Evolutionary conservation across 352 stramenopile species (phyloP).

Genomic region (Pythium vanterpoolii): DNA sequence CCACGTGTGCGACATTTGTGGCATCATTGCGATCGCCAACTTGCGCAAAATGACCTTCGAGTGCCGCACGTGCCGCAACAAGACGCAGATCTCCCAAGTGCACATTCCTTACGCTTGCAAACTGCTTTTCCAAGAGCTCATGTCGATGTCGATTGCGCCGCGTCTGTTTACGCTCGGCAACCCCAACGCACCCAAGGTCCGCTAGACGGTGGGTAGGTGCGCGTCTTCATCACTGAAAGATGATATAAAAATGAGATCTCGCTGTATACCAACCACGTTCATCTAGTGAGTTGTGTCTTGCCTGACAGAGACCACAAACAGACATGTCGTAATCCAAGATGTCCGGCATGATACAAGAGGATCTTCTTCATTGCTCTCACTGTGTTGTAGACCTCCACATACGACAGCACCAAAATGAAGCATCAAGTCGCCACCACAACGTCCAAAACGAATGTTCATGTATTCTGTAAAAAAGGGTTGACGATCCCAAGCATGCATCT

Average conservation of each 20-base stretch:
- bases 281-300: background rate
- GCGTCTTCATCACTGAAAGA: background rate
- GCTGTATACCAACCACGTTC: background rate
- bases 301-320: background rate
- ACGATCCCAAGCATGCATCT: no score
- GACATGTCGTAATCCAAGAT: background rate
- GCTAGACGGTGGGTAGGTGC: slow-evolving; percentile 24
- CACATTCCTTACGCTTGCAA: slow-evolving; percentile 99
- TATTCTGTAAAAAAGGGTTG: no score
- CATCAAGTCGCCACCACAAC: no score
- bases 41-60: slow-evolving; percentile 99
- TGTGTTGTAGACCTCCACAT: no score
- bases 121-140: slow-evolving; percentile 99
- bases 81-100: slow-evolving; percentile 94
- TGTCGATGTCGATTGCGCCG: slow-evolving; percentile 99
- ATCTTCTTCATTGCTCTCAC: no score
- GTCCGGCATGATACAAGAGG: background rate
- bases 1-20: slow-evolving; percentile 98
- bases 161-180: slow-evolving; percentile 94
- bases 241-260: background rate
- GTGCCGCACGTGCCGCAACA: slow-evolving; percentile 94
- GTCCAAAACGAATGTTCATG: no score
- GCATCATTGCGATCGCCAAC: slow-evolving; percentile 99
- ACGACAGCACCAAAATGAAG: no score
- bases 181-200: slow-evolving; percentile 58